These are phyloP conservation scores for Xylariales sp. DNA, from an alignment of 2,329 filamentous ascomycete genomes.

Conservation along the genomic window DNA sequence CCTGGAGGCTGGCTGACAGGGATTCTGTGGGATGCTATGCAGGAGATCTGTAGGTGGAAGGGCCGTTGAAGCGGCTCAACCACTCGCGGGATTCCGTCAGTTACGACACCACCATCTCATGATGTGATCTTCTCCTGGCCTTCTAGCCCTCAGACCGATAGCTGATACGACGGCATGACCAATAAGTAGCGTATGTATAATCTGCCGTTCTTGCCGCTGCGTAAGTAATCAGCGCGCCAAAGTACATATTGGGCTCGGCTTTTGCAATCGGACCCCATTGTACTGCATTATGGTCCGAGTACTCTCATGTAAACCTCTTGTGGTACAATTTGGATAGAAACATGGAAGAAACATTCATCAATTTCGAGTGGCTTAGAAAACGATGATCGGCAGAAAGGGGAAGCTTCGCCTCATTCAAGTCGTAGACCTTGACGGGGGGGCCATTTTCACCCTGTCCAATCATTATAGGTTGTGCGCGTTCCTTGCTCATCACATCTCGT, in stretches of 20 bases:
- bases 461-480: constrained; percentile 3
- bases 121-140: constrained; percentile 1
- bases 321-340: no score
- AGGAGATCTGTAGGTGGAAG: constrained; percentile 6
- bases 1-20: constrained; percentile 1
- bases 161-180: background rate
- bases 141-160: background rate
- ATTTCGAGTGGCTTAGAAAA: constrained; percentile 6
- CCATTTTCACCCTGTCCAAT: constrained; percentile 3
- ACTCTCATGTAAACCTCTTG: no score
- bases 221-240: background rate
- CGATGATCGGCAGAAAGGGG: constrained; percentile 5
- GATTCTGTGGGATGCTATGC: constrained; percentile 1
- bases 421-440: background rate
- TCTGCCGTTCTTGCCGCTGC: constrained; percentile 7
- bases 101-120: background rate
- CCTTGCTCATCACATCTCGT: background rate
- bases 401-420: constrained; percentile 5
- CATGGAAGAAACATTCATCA: constrained; percentile 5
- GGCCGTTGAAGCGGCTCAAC: constrained; percentile 5
- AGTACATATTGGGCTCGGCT: background rate
- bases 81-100: no score
- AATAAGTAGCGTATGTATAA: background rate
- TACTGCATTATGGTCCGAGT: no score
- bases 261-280: background rate